A percentile compares a stretch with the other conserved stretches of the same genome.
Conservation (phyloP, 495 filamentous ascomycete species). For the Aspergillus affinis region DNA sequence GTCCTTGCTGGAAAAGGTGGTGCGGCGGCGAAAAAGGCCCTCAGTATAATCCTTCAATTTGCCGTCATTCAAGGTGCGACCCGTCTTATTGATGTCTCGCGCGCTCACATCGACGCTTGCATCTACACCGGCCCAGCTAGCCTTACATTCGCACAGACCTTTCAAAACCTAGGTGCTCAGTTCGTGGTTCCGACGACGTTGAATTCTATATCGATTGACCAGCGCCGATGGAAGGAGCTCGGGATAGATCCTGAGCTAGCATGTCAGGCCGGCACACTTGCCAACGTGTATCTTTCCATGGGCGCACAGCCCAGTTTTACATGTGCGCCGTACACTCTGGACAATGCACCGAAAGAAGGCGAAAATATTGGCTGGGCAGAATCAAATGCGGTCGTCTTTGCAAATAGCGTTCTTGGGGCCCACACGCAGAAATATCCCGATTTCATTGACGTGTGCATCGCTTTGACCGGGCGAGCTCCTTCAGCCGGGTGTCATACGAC, state of each 20-base stretch:
- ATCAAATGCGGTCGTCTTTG: conserved; percentile 35
- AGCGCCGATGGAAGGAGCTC: conserved; percentile 23
- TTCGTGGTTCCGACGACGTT: conserved; percentile 29
- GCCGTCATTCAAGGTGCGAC: conserved; percentile 22
- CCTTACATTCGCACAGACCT: conserved; percentile 22
- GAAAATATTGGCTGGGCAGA: conserved; percentile 32
- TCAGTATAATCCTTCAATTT: conserved; percentile 25
- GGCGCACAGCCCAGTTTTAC: conserved; percentile 34
- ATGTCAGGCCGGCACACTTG: conserved; percentile 21
- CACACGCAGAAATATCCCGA: conserved; percentile 35
- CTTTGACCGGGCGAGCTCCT: conserved; percentile 29
- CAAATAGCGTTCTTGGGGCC: conserved; percentile 33
- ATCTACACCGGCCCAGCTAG: conserved; percentile 34
- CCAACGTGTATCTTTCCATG: conserved; percentile 27
- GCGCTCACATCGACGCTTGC: conserved; percentile 34
- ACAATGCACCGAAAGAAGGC: conserved; percentile 22
- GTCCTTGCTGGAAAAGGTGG: conserved; percentile 26
- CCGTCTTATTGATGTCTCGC: conserved; percentile 23
- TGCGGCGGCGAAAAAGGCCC: conserved; percentile 22
- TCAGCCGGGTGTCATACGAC: conserved; percentile 10
- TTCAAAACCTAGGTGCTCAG: conserved; percentile 22
- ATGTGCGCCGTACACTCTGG: conserved; percentile 33
- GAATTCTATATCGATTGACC: conserved; percentile 37
- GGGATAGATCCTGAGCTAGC: conserved; percentile 21
- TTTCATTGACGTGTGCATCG: conserved; percentile 32